Base-by-base conservation (phyloP, 2,329 filamentous ascomycete genomes). In the Dendryphion nanum region DNA sequence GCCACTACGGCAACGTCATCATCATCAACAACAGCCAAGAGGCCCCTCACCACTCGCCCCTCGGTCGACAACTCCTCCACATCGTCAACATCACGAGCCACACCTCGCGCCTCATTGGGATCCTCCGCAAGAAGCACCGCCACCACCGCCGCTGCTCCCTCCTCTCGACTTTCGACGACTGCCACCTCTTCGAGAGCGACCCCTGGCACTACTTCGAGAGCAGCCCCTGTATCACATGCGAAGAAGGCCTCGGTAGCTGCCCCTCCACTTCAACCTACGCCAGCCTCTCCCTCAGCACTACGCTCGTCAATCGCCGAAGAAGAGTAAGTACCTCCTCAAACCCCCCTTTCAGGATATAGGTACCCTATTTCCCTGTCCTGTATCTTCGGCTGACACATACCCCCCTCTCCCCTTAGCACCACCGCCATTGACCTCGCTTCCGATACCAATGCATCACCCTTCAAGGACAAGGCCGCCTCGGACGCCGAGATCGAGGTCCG, bases 381-480 rank as follows among this genome's bases (percentile, higher is more conserved):
- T n/a, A n/a, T n/a, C n/a, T n/a, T n/a, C n/a, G n/a, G n/a, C n/a
- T n/a, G n/a, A n/a, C n/a, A n/a, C n/a, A n/a, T n/a, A n/a, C n/a
- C n/a, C n/a, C n/a, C n/a, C n/a, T n/a, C n/a, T n/a, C n/a, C n/a
- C n/a, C n/a, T n/a, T n/a, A 59, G 52, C 6, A 41, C 47, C 33
- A 51, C 48, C 30, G 51, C 51, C 30, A 46, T 53, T 31, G 36
- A 57, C 15, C 44, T 53, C 20, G 49, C 58, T 28, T 42, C 50
- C 24, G 53, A 46, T 37, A 51, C 45, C 44, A 35, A 53, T 45
- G 48, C 40, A 32, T n/a, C n/a, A n/a, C 44, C 38, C 6, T 48
- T 50, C 48, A 63, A 58, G 44, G 60, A 63, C 29, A 62, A 63
- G 45, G 57, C 60, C 26, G 48, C 53, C 17, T 66, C 62, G 14